These are phyloP conservation scores for Magnaporthales sp. DNA, from an alignment of 2,329 filamentous ascomycete genomes.

Conservation along the genomic window DNA sequence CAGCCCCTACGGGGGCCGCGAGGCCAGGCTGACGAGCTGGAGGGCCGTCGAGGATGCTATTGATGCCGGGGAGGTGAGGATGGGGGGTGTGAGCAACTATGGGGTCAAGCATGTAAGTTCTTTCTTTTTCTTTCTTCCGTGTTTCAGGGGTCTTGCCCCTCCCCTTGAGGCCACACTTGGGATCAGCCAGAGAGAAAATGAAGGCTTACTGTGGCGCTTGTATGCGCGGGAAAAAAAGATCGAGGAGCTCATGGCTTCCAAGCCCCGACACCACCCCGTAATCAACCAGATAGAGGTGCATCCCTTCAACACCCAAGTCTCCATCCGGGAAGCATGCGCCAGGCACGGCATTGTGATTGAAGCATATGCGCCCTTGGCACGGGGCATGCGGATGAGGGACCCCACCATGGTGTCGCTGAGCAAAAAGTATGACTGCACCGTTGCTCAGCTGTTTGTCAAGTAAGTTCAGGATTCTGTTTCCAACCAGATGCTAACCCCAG, in stretches of 20 bases:
- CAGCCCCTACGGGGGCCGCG: slow-evolving; percentile 65
- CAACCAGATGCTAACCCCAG: background rate
- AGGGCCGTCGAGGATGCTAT: slow-evolving; percentile 69
- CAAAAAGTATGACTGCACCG: slow-evolving; percentile 59
- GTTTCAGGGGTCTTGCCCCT: background rate
- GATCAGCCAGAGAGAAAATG: accelerated
- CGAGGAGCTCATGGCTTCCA: slow-evolving; percentile 57
- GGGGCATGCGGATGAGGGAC: slow-evolving; percentile 62
- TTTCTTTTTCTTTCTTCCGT: background rate
- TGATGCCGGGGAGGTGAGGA: slow-evolving; percentile 58
- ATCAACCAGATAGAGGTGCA: slow-evolving; percentile 80
- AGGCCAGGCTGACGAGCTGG: slow-evolving; percentile 65
- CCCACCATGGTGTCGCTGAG: slow-evolving; percentile 52
- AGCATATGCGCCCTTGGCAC: slow-evolving; percentile 71
- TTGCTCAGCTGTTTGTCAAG: slow-evolving; percentile 64
- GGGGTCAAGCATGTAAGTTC: slow-evolving; percentile 60
- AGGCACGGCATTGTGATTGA: slow-evolving; percentile 62
- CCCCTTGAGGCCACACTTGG: background rate
- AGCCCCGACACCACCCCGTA: slow-evolving; percentile 53
- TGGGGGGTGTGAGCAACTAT: slow-evolving; percentile 71
- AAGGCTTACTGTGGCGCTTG: background rate
- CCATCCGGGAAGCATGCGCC: slow-evolving; percentile 58
- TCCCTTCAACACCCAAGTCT: slow-evolving; percentile 67
- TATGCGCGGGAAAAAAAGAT: slow-evolving; percentile 27
- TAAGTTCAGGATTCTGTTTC: slow-evolving; percentile 14